Percentiles rank a stretch among this genome's conserved stretches.
Conservation (phyloP, 1,284 basidiomycete genomes). For the Cutaneotrichosporon sp. region DNA sequence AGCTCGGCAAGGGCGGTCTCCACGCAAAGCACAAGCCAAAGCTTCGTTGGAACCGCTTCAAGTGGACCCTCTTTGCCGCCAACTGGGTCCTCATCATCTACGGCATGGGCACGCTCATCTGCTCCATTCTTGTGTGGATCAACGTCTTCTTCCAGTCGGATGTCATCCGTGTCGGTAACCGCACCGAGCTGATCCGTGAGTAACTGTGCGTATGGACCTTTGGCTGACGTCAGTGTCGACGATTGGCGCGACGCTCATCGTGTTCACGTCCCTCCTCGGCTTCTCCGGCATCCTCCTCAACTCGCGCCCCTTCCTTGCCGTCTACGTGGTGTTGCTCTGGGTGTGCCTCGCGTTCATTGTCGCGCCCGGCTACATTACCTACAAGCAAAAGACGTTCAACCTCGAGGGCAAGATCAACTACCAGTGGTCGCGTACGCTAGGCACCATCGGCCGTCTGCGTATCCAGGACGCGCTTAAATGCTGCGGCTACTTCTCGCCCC, state of each 20-base stretch:
- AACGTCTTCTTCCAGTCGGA: constrained; percentile 59
- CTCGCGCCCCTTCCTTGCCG: constrained; percentile 65
- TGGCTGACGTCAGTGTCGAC: constrained; percentile 54
- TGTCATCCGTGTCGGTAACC: constrained; percentile 60
- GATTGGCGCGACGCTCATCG: constrained; percentile 53
- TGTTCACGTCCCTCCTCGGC: constrained; percentile 62
- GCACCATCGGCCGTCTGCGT: constrained; percentile 54
- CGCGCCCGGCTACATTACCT: constrained; percentile 64
- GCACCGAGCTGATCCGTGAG: constrained; percentile 55
- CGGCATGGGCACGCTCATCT: constrained; percentile 55
- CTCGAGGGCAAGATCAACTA: constrained; percentile 66
- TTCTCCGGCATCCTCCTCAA: constrained; percentile 65
- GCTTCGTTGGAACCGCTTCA: constrained; percentile 64
- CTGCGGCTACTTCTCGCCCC: constrained; percentile 64
- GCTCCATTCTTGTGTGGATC: constrained; percentile 61
- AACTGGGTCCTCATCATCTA: constrained; percentile 53
- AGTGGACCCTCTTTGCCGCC: constrained; percentile 59
- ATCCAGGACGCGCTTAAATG: constrained; percentile 62
- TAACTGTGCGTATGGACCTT: constrained; percentile 4
- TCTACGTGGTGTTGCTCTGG: constrained; percentile 68
- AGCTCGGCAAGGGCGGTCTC: constrained; percentile 44
- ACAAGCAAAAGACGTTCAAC: constrained; percentile 61
- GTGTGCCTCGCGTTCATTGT: constrained; percentile 59
- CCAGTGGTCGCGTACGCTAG: constrained; percentile 60
- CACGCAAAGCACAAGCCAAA: constrained; percentile 50